Percentiles rank a stretch among this genome's conserved stretches.
Evolutionary conservation across 768 basidiomycete genomes (phyloP).

Genomic region (Guyanaporus albipodus): DNA sequence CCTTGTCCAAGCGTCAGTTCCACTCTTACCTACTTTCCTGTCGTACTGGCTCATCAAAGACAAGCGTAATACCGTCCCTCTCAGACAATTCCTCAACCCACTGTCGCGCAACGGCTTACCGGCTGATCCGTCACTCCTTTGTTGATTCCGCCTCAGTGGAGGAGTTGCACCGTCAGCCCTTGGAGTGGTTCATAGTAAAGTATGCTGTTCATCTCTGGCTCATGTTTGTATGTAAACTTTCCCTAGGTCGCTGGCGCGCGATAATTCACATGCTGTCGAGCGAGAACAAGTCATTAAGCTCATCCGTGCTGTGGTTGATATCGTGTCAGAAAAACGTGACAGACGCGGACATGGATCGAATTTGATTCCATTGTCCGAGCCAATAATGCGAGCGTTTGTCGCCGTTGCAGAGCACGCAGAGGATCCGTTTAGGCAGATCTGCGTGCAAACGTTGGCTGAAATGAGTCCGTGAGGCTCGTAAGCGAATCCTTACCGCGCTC

Average conservation of each 20-base stretch:
- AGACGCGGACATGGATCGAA: constrained; percentile 41
- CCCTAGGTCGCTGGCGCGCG: constrained; percentile 74
- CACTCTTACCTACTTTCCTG: background rate
- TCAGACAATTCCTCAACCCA: constrained; percentile 71
- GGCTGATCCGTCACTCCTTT: constrained; percentile 73
- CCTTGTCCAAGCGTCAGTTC: constrained; percentile 68
- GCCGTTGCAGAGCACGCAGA: constrained; percentile 91
- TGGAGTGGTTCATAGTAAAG: constrained; percentile 94
- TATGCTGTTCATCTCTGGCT: constrained; percentile 31
- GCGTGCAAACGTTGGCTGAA: constrained; percentile 85
- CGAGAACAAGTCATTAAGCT: constrained; percentile 92
- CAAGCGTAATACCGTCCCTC: constrained; percentile 73
- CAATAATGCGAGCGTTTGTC: constrained; percentile 83
- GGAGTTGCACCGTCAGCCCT: constrained; percentile 53
- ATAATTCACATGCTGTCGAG: constrained; percentile 77
- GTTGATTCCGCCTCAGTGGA: constrained; percentile 72
- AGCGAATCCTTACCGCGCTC: constrained; percentile 4
- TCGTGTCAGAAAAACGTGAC: constrained; percentile 58
- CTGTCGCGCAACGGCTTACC: constrained; percentile 78
- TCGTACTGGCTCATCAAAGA: constrained; percentile 8
- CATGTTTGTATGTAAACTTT: constrained; percentile 4
- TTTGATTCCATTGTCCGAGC: constrained; percentile 61
- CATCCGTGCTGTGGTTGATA: constrained; percentile 75
- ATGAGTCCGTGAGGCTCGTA: constrained; percentile 54
- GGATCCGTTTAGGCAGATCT: constrained; percentile 80